Evolutionary conservation across 2,329 filamentous ascomycete species (phyloP).

Genomic region (Xylaria sp.): DNA sequence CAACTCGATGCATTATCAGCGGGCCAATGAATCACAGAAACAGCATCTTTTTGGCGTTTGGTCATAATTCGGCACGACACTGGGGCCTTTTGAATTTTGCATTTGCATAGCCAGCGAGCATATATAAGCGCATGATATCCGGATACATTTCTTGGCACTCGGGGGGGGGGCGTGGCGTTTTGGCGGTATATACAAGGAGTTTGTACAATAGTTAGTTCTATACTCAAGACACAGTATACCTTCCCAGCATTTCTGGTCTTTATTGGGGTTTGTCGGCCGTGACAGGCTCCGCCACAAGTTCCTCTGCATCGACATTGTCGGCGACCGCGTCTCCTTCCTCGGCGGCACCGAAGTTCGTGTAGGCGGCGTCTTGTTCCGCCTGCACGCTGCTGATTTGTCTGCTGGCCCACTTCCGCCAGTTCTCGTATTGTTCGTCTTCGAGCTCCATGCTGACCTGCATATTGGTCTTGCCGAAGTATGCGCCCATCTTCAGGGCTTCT

Average conservation of each 20-base stretch:
- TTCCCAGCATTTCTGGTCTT: not conserved
- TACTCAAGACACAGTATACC: constrained; percentile 24
- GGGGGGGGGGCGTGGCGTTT: constrained; percentile 15
- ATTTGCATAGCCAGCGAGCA: constrained; percentile 15
- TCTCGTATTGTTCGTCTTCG: constrained; percentile 79
- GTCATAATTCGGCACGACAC: not conserved
- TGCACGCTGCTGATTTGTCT: constrained; percentile 35
- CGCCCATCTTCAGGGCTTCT: constrained; percentile 84
- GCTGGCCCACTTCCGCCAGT: constrained; percentile 68
- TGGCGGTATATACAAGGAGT: constrained; percentile 26
- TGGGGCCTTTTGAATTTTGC: constrained; percentile 10
- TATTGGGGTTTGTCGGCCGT: not conserved
- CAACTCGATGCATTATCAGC: constrained; percentile 26
- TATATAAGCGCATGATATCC: constrained; percentile 8
- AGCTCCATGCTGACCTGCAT: constrained; percentile 80
- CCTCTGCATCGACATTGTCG: constrained; percentile 19
- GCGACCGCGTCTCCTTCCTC: constrained; percentile 29
- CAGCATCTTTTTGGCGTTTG: not conserved
- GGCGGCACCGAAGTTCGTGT: constrained; percentile 33
- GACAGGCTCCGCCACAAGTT: not conserved
- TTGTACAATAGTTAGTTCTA: constrained; percentile 40
- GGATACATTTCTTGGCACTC: not conserved
- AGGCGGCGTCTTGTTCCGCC: constrained; percentile 35
- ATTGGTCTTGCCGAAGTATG: constrained; percentile 81
- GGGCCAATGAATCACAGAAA: constrained; percentile 2